These are phyloP conservation scores for Centella asiatica DNA, from an alignment of 129 eudicot species.

Conservation along the genomic window DNA sequence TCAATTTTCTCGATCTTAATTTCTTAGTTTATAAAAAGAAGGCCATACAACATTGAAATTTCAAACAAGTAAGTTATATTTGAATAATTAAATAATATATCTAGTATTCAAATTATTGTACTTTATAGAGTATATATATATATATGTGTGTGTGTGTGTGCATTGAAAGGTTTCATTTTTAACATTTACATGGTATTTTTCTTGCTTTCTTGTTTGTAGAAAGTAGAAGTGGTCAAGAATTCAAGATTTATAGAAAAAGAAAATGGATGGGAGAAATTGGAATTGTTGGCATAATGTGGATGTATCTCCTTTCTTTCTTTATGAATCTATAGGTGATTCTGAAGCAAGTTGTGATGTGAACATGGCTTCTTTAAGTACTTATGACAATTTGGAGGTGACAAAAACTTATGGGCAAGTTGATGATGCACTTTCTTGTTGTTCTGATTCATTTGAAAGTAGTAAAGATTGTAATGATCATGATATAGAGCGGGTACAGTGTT, in stretches of 20 bases:
- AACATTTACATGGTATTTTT: background rate
- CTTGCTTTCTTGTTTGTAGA: background rate
- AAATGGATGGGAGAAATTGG: constrained; percentile 13
- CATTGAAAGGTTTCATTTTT: background rate
- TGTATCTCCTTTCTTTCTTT: constrained; percentile 22
- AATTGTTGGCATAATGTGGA: constrained; percentile 2
- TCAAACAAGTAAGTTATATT: background rate
- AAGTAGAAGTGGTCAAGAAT: background rate
- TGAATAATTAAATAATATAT: too few species aligned
- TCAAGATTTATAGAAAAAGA: too few species aligned
- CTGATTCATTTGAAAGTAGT: background rate
- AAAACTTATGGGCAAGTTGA: constrained; percentile 10
- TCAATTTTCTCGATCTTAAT: background rate
- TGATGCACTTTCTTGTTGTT: constrained; percentile 27
- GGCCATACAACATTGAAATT: background rate
- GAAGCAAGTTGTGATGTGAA: constrained; percentile 17
- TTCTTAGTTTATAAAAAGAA: background rate
- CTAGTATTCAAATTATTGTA: too few species aligned
- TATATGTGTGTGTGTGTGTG: too few species aligned
- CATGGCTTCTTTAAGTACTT: background rate
- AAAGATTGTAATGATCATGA: constrained; percentile 2
- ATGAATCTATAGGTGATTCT: constrained; percentile 31
- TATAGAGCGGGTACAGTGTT: constrained; percentile 1
- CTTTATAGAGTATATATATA: too few species aligned
- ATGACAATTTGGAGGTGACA: background rate